Evolutionary conservation across 805 yeast species (phyloP), one percentile per base, ranked within the genome.

Genomic region (Candida ipomoeae): DNA sequence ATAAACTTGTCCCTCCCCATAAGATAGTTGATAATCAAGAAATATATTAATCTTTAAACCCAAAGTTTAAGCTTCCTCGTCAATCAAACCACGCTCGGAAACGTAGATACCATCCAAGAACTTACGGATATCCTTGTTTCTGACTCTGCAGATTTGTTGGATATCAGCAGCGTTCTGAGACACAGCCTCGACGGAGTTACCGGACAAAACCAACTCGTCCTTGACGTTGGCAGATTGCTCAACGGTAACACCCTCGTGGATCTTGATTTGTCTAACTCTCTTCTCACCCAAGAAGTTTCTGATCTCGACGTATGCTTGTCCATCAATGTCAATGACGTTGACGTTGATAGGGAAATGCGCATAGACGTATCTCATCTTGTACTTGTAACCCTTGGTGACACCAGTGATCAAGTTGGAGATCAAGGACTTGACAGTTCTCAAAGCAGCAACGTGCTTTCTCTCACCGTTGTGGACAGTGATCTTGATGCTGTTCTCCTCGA

Each of bases 331-430:
- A 72, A 87, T 73, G 64, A 90, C 76, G 83, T 91, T 92, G 65
- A 94, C 97, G 80, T 94, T 94, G 80, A 95, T 94, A 77, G 99
- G 99, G 96, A 94, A 94, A 89, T 94, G 99, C 85, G 99, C 99
- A 75, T 92, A 95, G 61, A 94, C 99, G 78, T 89, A 91, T 84
- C 98, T 90, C 97, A 94, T 87, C 88, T 94, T 94, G 94, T 94
- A 94, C 81, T 88, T 85, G 96, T 80, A 92, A 79, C 98, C 99
- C 82, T 85, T 85, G 75, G 99, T 94, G 74, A 94, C 99, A 87
- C 99, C 99, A 64, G 87, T 88, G 79, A 94, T 77, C 84, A 94
- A 78, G 88, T 94, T 94, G 73, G 89, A 73, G 68, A 94, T 82
- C 74, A 94, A 81, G 62, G 98, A 89, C 81, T 89, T 91, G 77